Percentiles rank a stretch among this genome's conserved stretches.
Conservation (phyloP, 306 rosid species). For the Rosa multiflora region DNA sequence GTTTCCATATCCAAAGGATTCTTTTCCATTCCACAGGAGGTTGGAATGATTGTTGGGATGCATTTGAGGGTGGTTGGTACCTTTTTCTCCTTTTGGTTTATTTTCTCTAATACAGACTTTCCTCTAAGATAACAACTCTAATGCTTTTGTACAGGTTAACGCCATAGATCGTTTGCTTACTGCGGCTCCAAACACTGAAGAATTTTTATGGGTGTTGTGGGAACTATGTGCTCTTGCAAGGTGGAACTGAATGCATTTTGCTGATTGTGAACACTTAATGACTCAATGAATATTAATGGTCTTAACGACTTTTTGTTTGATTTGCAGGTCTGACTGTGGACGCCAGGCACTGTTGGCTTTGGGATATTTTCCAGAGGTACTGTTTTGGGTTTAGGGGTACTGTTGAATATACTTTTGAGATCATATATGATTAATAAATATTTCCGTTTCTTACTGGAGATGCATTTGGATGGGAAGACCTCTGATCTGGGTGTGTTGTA, state of each 20-base stretch:
- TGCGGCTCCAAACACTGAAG: constrained; percentile 70
- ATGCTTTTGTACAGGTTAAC: constrained; percentile 58
- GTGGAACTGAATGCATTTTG: constrained; percentile 37
- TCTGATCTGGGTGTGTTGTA: not conserved
- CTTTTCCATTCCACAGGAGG: constrained; percentile 75
- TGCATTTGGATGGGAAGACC: not conserved
- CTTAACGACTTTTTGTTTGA: constrained; percentile 26
- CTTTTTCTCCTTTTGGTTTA: constrained; percentile 10
- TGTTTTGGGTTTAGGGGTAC: constrained; percentile 50
- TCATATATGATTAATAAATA: not conserved
- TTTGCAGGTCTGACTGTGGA: constrained; percentile 91
- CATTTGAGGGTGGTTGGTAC: constrained; percentile 90
- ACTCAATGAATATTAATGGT: constrained; percentile 14
- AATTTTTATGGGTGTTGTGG: constrained; percentile 95
- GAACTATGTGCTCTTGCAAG: constrained; percentile 84
- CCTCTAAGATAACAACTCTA: constrained; percentile 24
- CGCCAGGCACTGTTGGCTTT: constrained; percentile 83
- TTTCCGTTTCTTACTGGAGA: not conserved
- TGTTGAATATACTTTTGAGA: constrained; percentile 17
- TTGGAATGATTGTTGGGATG: constrained; percentile 69
- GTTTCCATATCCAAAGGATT: constrained; percentile 82
- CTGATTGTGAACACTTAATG: constrained; percentile 7
- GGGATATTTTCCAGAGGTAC: constrained; percentile 90
- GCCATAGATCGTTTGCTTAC: constrained; percentile 85
- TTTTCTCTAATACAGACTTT: constrained; percentile 6